These are phyloP conservation scores for Pestalotiopsis sp. DNA, from an alignment of 2,329 filamentous ascomycete species.

Conservation along the genomic window DNA sequence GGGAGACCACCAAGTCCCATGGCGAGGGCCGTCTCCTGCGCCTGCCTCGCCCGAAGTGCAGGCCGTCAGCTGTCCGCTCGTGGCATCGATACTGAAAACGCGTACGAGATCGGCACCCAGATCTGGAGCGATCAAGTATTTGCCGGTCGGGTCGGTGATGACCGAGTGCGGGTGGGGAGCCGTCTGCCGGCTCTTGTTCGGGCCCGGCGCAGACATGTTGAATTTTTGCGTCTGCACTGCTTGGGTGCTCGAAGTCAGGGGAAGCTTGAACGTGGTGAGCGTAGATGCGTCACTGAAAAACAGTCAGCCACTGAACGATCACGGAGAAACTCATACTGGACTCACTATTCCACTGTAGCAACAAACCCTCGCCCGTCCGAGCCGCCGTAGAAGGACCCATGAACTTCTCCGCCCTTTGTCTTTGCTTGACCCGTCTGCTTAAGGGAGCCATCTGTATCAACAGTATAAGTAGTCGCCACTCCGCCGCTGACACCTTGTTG, in stretches of 20 bases:
- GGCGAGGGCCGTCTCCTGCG: constrained; percentile 54
- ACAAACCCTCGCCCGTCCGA: constrained; percentile 41
- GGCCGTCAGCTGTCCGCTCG: constrained; percentile 46
- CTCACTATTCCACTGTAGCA: constrained; percentile 47
- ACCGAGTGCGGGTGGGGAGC: constrained; percentile 58
- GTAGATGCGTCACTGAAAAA: constrained; percentile 40
- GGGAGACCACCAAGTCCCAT: constrained; percentile 52
- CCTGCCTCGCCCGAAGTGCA: constrained; percentile 44
- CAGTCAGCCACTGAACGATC: background rate
- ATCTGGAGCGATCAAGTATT: constrained; percentile 53
- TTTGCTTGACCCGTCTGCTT: constrained; percentile 33
- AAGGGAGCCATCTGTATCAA: constrained; percentile 34
- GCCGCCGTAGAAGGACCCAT: constrained; percentile 43
- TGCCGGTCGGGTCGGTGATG: constrained; percentile 50
- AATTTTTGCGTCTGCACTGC: constrained; percentile 41
- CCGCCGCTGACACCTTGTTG: constrained; percentile 28
- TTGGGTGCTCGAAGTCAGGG: constrained; percentile 31
- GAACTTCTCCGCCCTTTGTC: constrained; percentile 39
- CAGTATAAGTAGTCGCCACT: constrained; percentile 35
- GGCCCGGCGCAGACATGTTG: constrained; percentile 43
- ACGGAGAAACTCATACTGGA: background rate
- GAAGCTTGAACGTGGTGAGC: constrained; percentile 46
- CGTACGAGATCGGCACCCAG: constrained; percentile 58
- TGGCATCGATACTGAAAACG: constrained; percentile 51
- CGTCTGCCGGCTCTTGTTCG: constrained; percentile 51